Evolutionary conservation across 1,284 basidiomycete genomes (phyloP).

Genomic region (Puccinia triticina): DNA sequence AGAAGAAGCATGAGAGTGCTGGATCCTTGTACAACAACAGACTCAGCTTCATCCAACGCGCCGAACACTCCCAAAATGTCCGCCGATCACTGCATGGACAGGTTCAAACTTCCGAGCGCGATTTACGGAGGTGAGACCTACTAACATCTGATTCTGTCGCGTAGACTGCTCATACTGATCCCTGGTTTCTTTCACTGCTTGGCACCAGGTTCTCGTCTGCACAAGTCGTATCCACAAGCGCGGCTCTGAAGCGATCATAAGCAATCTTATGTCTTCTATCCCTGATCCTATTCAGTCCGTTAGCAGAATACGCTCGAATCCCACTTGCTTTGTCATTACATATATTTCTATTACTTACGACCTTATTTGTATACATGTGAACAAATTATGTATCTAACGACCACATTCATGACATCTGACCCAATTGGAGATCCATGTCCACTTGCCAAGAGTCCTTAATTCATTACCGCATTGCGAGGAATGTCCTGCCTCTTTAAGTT

Average conservation of each 20-base stretch:
- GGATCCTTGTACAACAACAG: slow-evolving; percentile 90
- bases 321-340: too few species aligned
- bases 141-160: background rate
- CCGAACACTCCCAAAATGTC: slow-evolving; percentile 57
- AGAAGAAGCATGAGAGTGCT: slow-evolving; percentile 66
- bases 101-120: slow-evolving; percentile 13
- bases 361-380: too few species aligned
- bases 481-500: too few species aligned
- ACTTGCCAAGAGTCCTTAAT: too few species aligned
- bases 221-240: slow-evolving; percentile 26
- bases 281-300: too few species aligned
- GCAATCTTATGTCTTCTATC: too few species aligned
- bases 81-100: slow-evolving; percentile 3
- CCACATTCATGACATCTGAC: too few species aligned
- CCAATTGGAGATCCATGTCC: too few species aligned
- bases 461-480: too few species aligned
- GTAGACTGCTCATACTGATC: background rate
- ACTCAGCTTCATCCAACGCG: slow-evolving; percentile 82
- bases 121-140: slow-evolving; percentile 23
- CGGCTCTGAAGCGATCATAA: slow-evolving; percentile 26
- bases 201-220: slow-evolving; percentile 28
- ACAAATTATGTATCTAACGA: too few species aligned
- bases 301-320: too few species aligned
- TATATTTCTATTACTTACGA: too few species aligned
- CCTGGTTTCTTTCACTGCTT: background rate